Evolutionary conservation across 495 filamentous ascomycete genomes (phyloP), one percentile per base, ranked within the genome.

Genomic region (Eremomyces bilateralis): DNA sequence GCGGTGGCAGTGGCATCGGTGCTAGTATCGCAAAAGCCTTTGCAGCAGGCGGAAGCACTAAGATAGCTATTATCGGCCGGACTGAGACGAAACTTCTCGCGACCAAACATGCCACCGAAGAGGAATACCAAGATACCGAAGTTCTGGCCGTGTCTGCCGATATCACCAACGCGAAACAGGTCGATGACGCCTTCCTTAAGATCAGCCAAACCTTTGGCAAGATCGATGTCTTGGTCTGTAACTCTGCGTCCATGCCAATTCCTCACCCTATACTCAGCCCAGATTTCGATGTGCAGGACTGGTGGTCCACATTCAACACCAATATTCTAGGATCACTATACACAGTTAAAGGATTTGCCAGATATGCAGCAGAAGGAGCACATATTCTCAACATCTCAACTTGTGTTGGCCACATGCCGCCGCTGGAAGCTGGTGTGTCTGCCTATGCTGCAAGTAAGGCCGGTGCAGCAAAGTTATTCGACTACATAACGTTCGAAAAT

Each of bases 401-500:
- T 25, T 4, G 4, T 13, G 15, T 36, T 25, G 21, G 10, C 19
- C 34, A 36, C 21, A 36, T 36, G 13, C 34, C 34, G 18, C 34
- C 34, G 31, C 15, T 34, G 30, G 32, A 8, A 8, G 33, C 8
- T 10, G 31, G 37, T 15, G 12, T 35, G 2, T 35, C 41, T 22
- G 53, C 49, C 16, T 62, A 64, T 36, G 33, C 41, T 20, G 42
- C 45, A 15, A 52, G 51, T 32, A 64, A 64, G 38, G 31, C 55
- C 21, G 58, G 56, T 1, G 40, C 40, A 12, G 45, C 47, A 1
- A 61, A 57, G 49, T 33, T 60, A 4, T 38, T 61, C 25, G 50
- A 62, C 41, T 43, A 45, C 20, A 42, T 60, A n/a, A 49, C 50
- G 5, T 41, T 40, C 13, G 61, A 65, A 41, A 59, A 60, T 21